Evolutionary conservation across 352 stramenopile species (phyloP), one percentile per base, ranked within the genome.

Genomic region (Pythium scleroteichum): DNA sequence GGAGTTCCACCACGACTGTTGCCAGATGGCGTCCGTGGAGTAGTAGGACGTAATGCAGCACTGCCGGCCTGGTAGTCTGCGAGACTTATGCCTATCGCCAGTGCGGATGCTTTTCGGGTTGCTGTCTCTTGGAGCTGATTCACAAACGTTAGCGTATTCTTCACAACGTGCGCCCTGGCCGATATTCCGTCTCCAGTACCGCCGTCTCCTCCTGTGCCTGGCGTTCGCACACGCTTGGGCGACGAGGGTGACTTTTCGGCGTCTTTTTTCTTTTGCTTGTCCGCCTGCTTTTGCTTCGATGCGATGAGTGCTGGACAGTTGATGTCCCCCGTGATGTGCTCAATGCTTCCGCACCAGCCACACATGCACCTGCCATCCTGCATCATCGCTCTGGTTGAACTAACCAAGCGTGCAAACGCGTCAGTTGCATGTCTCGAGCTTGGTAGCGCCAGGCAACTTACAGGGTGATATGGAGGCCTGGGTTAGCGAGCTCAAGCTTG

Each of bases 341-440:
- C 79, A 7, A 62, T 50, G 33, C 78, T 90, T 27, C 85, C 85
- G 44, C 85, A 94, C 85, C 85, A 94, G 10, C 79, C 79, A 41
- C 85, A 94, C 35, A 90, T 74, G 33, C 82, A 91, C 51, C 87
- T 83, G n/a, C 79, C 85, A 39, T 94, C 82, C 59, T 86, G 75
- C 85, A 94, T 92, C 85, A 94, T 92, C 22, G 74, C 73, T 44
- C 87, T 89, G 6, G 85, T 92, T 0, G 85, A 88, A 24, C 85
- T 94, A 24, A 35, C 53, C n/a, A 17, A 20, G 4, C 6, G 38
- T 20, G 5, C 38, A 44, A 6, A 20, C 14, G 38, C 13, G 38
- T 16, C 26, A n/a, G 9, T 3, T 19, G 12, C 45, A n/a, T 22
- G 24, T 32, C 17, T n/a, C n/a, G n/a, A n/a, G n/a, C n/a, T n/a